Evolutionary conservation across 495 filamentous ascomycete species (phyloP), one percentile per base, ranked within the genome.

Genomic region (Xanthoparmelia taractica): DNA sequence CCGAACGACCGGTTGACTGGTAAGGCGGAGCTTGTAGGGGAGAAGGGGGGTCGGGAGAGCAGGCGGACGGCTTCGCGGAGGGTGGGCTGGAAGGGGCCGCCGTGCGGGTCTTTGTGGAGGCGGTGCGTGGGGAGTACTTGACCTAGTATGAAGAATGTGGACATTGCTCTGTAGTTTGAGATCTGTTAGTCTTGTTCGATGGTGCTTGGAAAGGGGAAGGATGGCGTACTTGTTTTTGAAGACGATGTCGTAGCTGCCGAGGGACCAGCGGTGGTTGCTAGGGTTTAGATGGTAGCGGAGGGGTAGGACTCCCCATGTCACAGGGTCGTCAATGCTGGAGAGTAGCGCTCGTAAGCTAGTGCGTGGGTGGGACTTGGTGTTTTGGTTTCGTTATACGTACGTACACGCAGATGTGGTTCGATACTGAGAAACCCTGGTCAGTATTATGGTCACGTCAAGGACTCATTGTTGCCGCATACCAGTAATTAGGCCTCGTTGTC

Each of bases 361-460:
- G 29, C 41, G 38, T 2, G 40, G 29, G 23, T 38, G 18, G 18
- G 27, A 33, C 18, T 54, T 23, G 27, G 48, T 56, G 23, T 29
- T 25, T 60, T 38, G 47, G 65, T 60, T 52, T 58, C 47, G 66
- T 65, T 64, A 48, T 70, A 76, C 70, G 68, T 74, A 94, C 91
- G 77, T 89, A 97, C 94, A 98, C 87, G 76, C 90, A 92, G 65
- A 90, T 82, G 75, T 98, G 94, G 73, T 98, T 98, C 37, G 90
- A 96, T 12, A 97, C 94, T 96, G 61, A 73, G 70, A 65, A 23
- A 12, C 29, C 2, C 18, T 38, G 20, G 25, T 36, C 40, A 25
- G 60, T 33, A 27, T 57, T 41, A 59, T 29, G 13, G 45, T 27
- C 13, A 36, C 29, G 59, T 37, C 61, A 59, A 64, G 20, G 17